A percentile compares a stretch with the other conserved stretches of the same genome.
phyloP scores from a whole-genome alignment of 2,329 filamentous ascomycete species.

The Microascus cirrosus region DNA sequence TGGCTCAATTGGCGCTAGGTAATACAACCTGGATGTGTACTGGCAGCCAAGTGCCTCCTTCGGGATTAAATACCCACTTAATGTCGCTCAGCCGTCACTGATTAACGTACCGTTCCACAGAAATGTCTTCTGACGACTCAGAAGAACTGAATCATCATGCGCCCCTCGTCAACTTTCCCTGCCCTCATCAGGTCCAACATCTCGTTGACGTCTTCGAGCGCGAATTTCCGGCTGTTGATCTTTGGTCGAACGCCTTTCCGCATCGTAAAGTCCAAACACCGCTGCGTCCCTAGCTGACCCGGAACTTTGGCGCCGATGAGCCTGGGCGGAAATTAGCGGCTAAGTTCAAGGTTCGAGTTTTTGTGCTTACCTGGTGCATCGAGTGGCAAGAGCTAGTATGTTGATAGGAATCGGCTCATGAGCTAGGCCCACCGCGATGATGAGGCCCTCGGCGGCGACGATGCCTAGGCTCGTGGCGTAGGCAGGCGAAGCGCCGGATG shows the following conservation, averaged over 20 bases:
- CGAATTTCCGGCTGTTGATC: slow-evolving; percentile 1
- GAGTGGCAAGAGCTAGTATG: neutral
- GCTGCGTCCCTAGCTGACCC: neutral
- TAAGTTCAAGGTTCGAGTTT: neutral
- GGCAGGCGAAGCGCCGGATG: neutral
- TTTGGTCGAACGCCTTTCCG: neutral
- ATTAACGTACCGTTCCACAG: neutral
- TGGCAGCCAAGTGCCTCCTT: too few species aligned
- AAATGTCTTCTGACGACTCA: neutral
- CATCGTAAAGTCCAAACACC: slow-evolving; percentile 1
- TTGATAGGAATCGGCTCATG: neutral
- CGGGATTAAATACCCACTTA: neutral
- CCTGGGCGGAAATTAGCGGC: neutral
- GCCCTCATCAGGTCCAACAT: slow-evolving; percentile 1
- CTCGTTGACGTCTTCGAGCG: slow-evolving; percentile 1
- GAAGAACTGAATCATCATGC: slow-evolving; percentile 4
- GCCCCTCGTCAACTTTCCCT: slow-evolving; percentile 1
- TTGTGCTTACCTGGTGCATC: neutral
- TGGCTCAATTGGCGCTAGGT: too few species aligned
- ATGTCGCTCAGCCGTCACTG: neutral
- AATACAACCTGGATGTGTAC: too few species aligned
- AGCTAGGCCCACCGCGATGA: neutral
- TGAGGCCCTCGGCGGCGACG: neutral
- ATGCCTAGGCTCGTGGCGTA: neutral
- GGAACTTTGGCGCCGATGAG: slow-evolving; percentile 1